Base-by-base conservation (phyloP, 306 rosid genomes). In the Rubus parviflorus region DNA sequence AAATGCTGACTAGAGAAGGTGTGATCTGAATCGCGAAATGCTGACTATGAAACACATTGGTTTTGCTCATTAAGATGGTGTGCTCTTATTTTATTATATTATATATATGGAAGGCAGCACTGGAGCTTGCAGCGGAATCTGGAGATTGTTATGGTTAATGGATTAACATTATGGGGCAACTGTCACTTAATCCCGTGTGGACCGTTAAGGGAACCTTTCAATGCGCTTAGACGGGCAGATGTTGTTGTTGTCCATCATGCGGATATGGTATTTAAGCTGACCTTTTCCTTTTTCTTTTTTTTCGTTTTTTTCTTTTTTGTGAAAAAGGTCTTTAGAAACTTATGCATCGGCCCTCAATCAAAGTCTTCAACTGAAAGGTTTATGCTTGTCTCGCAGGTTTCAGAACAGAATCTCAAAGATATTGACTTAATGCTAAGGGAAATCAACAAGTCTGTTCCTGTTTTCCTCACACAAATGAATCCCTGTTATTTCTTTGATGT, bases 131-230 rank as follows among this genome's bases (percentile, higher is more conserved):
- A 89, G 85, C 89, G 88, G 72, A 93, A 95, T 81, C 79, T 94
- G 77, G 96, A 92, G 80, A 85, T 95, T 75, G 91, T 90, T 73
- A 90, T 95, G 98, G 81, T 94, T 68, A 95, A 92, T 11, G 98
- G 96, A 81, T 80, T 92, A 76, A 86, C 86, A 77, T 86, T 87
- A 38, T 92, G 93, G 96, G 97, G 97, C 19, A 89, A 89, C 83
- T 70, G 78, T 68, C 89, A 77, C 68, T 84, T 90, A 17, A 46
- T 89, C 79, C 98, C 98, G 22, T 90, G 83, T 74, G 98, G 98
- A 81, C 98, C 98, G 25, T 80, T 95, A 78, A 90, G 97, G 88
- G 98, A 95, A 82, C 89, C 98, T 57, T 81, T 89, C 78, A 73
- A 73, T 64, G 95, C 90, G 6, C 95, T 95, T 68, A 57, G 63